These are phyloP conservation scores for Populus trichocarpa DNA, from an alignment of 441 rosid species.

Conservation along the genomic window DNA sequence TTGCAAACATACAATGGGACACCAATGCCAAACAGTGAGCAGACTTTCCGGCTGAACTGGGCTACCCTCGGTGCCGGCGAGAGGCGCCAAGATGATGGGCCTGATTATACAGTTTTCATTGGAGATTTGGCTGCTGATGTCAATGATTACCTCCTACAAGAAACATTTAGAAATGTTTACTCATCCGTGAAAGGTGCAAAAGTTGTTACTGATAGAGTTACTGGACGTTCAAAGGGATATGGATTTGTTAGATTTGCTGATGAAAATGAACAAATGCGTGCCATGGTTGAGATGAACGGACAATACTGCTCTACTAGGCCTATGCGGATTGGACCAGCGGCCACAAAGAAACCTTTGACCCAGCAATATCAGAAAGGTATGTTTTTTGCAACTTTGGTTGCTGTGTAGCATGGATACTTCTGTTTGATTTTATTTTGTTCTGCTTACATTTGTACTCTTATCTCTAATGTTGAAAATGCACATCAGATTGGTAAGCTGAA, in stretches of 20 bases:
- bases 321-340: constrained; percentile 94
- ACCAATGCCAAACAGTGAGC: constrained; percentile 71
- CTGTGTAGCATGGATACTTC: background rate
- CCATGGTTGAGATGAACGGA: constrained; percentile 96
- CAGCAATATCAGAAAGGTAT: constrained; percentile 74
- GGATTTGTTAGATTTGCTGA: constrained; percentile 92
- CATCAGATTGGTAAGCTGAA: constrained; percentile 23
- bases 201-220: constrained; percentile 82
- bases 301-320: constrained; percentile 77
- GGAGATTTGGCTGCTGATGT: constrained; percentile 96
- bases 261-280: constrained; percentile 73
- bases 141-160: constrained; percentile 64
- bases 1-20: constrained; percentile 75
- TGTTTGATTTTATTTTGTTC: constrained; percentile 11
- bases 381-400: background rate
- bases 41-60: constrained; percentile 82
- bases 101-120: constrained; percentile 79
- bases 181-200: constrained; percentile 82
- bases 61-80: constrained; percentile 90
- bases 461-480: constrained; percentile 6
- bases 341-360: constrained; percentile 64
- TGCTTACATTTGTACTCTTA: constrained; percentile 14
- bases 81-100: constrained; percentile 77
- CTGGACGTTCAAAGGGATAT: constrained; percentile 95
- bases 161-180: constrained; percentile 65